phyloP scores from a whole-genome alignment of 805 yeast species.

The Komagataella kurtzmanii region DNA sequence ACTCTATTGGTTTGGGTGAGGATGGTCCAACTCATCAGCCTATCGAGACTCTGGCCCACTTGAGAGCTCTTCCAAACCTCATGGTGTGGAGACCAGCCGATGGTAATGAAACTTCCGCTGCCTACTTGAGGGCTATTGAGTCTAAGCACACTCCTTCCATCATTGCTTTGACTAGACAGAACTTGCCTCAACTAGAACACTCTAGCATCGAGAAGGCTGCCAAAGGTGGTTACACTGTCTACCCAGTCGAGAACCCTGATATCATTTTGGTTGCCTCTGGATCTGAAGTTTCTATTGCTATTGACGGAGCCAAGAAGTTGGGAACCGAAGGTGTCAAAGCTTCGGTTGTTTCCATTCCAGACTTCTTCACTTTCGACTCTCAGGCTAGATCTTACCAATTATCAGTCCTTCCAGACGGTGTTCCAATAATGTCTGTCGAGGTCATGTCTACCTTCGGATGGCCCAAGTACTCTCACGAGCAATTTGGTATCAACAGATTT shows the following conservation, averaged over 20 bases:
- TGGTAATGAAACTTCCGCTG: constrained; percentile 81
- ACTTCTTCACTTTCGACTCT: constrained; percentile 76
- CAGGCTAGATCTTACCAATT: constrained; percentile 74
- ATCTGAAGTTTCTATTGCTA: constrained; percentile 79
- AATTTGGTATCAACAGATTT: constrained; percentile 88
- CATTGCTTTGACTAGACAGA: constrained; percentile 74
- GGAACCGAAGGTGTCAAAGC: constrained; percentile 56
- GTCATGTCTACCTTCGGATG: constrained; percentile 87
- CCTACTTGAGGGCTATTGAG: constrained; percentile 54
- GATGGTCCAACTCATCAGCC: constrained; percentile 94
- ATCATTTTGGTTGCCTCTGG: constrained; percentile 83
- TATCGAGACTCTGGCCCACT: constrained; percentile 76
- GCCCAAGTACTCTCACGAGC: constrained; percentile 92
- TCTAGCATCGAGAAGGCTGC: constrained; percentile 83
- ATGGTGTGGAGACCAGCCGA: constrained; percentile 91
- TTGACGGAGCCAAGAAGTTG: constrained; percentile 71
- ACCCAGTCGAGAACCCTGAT: constrained; percentile 47
- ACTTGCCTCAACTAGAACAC: constrained; percentile 87
- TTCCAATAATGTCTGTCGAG: constrained; percentile 89
- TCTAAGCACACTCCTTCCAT: constrained; percentile 56
- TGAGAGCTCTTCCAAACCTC: constrained; percentile 74
- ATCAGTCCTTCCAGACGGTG: constrained; percentile 87
- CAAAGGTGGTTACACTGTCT: constrained; percentile 85
- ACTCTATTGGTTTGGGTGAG: constrained; percentile 84
- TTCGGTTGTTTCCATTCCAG: constrained; percentile 85